Evolutionary conservation across 2,329 filamentous ascomycete species (phyloP).

Genomic region (Fusarium sp.): DNA sequence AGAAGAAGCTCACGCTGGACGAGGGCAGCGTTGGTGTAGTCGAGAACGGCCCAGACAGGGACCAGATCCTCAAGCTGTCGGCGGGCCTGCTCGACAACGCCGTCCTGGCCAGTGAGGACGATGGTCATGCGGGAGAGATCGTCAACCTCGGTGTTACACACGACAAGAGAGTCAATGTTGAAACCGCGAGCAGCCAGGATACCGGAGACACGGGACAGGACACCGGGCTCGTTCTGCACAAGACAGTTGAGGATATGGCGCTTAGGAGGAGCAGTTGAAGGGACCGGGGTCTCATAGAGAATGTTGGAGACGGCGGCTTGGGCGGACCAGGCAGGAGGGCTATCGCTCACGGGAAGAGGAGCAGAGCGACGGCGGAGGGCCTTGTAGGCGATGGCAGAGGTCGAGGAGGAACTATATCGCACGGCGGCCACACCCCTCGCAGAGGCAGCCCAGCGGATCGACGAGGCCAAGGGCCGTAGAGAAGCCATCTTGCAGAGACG

Average conservation of each 20-base stretch:
- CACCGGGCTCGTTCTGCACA: slow-evolving; percentile 98
- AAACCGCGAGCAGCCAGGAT: slow-evolving; percentile 96
- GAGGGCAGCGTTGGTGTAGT: slow-evolving; percentile 92
- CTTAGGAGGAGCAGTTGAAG: slow-evolving; percentile 86
- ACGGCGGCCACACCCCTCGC: slow-evolving; percentile 50
- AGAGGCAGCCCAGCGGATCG: slow-evolving; percentile 55
- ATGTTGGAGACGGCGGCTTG: slow-evolving; percentile 97
- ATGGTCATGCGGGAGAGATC: slow-evolving; percentile 99
- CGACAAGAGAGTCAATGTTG: slow-evolving; percentile 98
- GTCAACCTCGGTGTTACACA: slow-evolving; percentile 97
- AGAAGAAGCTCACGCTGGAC: slow-evolving; percentile 96
- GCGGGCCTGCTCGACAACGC: slow-evolving; percentile 96
- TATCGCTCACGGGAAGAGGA: slow-evolving; percentile 82
- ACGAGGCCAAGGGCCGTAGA: slow-evolving; percentile 59
- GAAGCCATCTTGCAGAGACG: slow-evolving; percentile 58
- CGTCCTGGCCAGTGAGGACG: slow-evolving; percentile 94
- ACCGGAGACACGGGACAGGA: slow-evolving; percentile 94
- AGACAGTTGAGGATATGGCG: slow-evolving; percentile 98
- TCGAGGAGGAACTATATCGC: slow-evolving; percentile 70
- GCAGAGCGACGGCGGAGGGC: slow-evolving; percentile 91
- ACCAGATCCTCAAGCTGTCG: slow-evolving; percentile 96
- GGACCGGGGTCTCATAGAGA: slow-evolving; percentile 95
- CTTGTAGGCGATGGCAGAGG: slow-evolving; percentile 96
- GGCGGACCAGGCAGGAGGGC: slow-evolving; percentile 85
- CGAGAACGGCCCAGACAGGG: slow-evolving; percentile 96